Conservation (phyloP, 2,329 filamentous ascomycete genomes). For the Basipetospora chlamydospora region DNA sequence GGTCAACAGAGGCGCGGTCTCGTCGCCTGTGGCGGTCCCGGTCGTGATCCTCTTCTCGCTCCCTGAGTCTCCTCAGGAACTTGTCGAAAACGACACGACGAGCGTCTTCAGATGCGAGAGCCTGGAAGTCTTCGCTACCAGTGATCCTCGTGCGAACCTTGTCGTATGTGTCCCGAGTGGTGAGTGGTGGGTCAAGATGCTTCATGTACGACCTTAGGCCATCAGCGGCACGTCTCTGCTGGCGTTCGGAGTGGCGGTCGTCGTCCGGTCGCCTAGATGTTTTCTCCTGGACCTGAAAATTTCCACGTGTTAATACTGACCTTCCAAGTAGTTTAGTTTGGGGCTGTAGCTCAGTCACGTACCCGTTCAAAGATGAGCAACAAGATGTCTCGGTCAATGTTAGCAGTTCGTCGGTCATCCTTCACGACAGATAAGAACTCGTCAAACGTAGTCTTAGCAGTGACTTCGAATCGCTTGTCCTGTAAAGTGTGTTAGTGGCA, state of each 20-base stretch:
- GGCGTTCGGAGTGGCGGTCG: conserved; percentile 70
- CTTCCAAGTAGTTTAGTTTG: no score
- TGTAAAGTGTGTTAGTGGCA: conserved; percentile 27
- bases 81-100: conserved; percentile 82
- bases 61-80: conserved; percentile 74
- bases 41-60: conserved; percentile 76
- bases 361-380: conserved; percentile 72
- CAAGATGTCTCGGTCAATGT: conserved; percentile 68
- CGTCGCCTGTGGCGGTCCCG: conserved; percentile 45
- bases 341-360: conserved; percentile 15
- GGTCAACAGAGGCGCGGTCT: conserved; percentile 38
- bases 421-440: conserved; percentile 75
- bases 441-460: conserved; percentile 70
- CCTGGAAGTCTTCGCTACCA: conserved; percentile 71
- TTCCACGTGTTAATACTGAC: no score
- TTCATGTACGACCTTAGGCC: conserved; percentile 76
- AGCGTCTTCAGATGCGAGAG: conserved; percentile 67
- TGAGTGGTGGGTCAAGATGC: conserved; percentile 73
- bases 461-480: conserved; percentile 88
- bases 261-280: conserved; percentile 70
- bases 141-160: conserved; percentile 68
- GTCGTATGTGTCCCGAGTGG: conserved; percentile 71
- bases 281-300: conserved; percentile 61
- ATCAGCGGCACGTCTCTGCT: conserved; percentile 74
- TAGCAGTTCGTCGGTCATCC: conserved; percentile 75